A percentile compares a stretch with the other conserved stretches of the same genome.
phyloP scores from a whole-genome alignment of 352 stramenopile genomes.

The Halophytophthora polymorphica region DNA sequence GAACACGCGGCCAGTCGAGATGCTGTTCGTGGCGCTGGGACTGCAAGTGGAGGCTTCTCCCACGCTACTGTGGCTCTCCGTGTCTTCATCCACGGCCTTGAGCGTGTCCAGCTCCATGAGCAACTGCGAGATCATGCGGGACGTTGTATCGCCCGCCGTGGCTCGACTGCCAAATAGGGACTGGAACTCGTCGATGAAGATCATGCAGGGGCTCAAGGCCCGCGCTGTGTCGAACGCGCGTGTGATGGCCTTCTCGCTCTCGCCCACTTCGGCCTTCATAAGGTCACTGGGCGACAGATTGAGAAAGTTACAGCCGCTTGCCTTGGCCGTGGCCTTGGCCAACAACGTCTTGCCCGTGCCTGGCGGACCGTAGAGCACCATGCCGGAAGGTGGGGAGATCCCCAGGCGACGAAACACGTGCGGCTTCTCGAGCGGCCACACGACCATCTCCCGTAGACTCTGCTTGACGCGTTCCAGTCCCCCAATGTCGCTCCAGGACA shows the following conservation, averaged over 20 bases:
- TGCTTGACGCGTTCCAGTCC: constrained; percentile 72
- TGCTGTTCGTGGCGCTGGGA: constrained; percentile 1
- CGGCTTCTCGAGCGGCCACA: constrained; percentile 81
- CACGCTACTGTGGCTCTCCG: constrained; percentile 14
- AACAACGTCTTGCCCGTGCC: constrained; percentile 88
- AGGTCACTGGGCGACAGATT: constrained; percentile 75
- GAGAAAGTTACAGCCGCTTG: constrained; percentile 83
- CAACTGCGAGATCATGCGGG: constrained; percentile 83
- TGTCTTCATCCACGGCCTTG: constrained; percentile 50
- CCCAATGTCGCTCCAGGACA: constrained; percentile 76
- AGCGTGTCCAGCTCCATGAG: constrained; percentile 79
- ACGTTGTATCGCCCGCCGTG: constrained; percentile 75
- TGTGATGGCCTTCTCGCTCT: constrained; percentile 81
- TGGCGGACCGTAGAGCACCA: constrained; percentile 76
- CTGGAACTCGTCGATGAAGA: constrained; percentile 89
- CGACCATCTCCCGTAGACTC: constrained; percentile 77
- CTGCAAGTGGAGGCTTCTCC: not conserved
- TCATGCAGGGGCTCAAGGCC: constrained; percentile 74
- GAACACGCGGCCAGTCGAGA: constrained; percentile 54
- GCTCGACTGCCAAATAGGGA: constrained; percentile 78
- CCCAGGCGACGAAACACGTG: constrained; percentile 79
- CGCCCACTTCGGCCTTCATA: constrained; percentile 79
- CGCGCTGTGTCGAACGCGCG: constrained; percentile 68
- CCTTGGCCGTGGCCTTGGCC: constrained; percentile 72
- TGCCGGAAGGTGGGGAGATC: constrained; percentile 70